These are phyloP conservation scores for Gossypium anomalum DNA, from an alignment of 345 rosid species.

Conservation along the genomic window DNA sequence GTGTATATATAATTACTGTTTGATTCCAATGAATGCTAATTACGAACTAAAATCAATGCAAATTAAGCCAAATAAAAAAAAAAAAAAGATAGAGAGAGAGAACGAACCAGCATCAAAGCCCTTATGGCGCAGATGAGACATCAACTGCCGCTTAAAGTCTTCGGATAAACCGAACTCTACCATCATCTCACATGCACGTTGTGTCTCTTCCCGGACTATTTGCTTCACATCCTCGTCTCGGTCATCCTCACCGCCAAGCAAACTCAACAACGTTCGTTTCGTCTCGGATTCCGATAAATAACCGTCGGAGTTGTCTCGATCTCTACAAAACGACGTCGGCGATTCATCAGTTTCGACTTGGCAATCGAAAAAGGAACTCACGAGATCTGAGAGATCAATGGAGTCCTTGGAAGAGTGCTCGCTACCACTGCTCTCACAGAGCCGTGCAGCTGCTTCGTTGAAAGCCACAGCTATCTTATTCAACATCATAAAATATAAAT, in stretches of 20 bases:
- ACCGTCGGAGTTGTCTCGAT: conserved; percentile 4
- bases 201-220: conserved; percentile 34
- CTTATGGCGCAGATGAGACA: conserved; percentile 48
- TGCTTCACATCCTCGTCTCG: conserved; percentile 23
- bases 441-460: conserved; percentile 21
- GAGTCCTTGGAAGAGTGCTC: conserved; percentile 42
- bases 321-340: not conserved
- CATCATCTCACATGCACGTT: conserved; percentile 24
- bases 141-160: conserved; percentile 40
- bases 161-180: conserved; percentile 15
- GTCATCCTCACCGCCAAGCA: conserved; percentile 20
- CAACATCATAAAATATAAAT: conserved; percentile 16
- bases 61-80: no score
- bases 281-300: conserved; percentile 33
- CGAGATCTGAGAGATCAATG: conserved; percentile 60
- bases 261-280: conserved; percentile 29
- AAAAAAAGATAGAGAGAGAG: not conserved
- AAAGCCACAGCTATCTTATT: conserved; percentile 9
- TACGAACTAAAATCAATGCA: not conserved
- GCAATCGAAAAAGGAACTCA: conserved; percentile 61
- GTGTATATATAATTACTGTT: not conserved
- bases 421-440: conserved; percentile 67
- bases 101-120: conserved; percentile 82
- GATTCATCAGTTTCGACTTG: not conserved
- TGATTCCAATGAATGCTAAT: not conserved